These are phyloP conservation scores for Xylaria sp. DNA, from an alignment of 2,329 filamentous ascomycete species.

Conservation along the genomic window DNA sequence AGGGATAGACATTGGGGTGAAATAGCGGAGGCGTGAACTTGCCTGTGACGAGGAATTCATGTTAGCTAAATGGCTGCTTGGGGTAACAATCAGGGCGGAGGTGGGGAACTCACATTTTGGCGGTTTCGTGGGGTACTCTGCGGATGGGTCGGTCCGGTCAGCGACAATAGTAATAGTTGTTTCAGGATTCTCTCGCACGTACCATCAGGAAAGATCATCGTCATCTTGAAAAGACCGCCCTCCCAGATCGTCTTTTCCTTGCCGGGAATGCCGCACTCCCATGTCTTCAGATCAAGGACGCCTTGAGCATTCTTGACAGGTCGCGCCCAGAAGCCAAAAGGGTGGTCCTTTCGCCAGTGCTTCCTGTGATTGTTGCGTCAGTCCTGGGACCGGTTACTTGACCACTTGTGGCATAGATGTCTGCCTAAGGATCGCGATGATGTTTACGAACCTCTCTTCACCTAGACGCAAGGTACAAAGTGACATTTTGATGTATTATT, in stretches of 20 bases:
- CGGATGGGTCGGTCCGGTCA: slow-evolving; percentile 34
- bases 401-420: background rate
- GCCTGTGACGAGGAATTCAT: slow-evolving; percentile 63
- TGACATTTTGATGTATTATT: slow-evolving; percentile 68
- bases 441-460: slow-evolving; percentile 78
- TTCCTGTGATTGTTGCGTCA: slow-evolving; percentile 67
- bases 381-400: background rate
- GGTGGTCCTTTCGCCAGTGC: slow-evolving; percentile 96
- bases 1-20: slow-evolving; percentile 98
- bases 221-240: slow-evolving; percentile 95
- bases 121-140: slow-evolving; percentile 98
- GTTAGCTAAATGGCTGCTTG: slow-evolving; percentile 27
- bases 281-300: slow-evolving; percentile 89
- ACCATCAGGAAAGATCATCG: slow-evolving; percentile 94
- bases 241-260: slow-evolving; percentile 98
- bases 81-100: background rate
- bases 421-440: background rate
- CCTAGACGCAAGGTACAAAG: slow-evolving; percentile 88
- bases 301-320: slow-evolving; percentile 82
- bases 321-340: slow-evolving; percentile 96
- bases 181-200: slow-evolving; percentile 49
- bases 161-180: background rate
- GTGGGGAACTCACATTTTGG: slow-evolving; percentile 84
- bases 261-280: slow-evolving; percentile 96
- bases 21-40: slow-evolving; percentile 97